Evolutionary conservation across 257 asterid genomes (phyloP).

Genomic region (Solanum ossicruentum): DNA sequence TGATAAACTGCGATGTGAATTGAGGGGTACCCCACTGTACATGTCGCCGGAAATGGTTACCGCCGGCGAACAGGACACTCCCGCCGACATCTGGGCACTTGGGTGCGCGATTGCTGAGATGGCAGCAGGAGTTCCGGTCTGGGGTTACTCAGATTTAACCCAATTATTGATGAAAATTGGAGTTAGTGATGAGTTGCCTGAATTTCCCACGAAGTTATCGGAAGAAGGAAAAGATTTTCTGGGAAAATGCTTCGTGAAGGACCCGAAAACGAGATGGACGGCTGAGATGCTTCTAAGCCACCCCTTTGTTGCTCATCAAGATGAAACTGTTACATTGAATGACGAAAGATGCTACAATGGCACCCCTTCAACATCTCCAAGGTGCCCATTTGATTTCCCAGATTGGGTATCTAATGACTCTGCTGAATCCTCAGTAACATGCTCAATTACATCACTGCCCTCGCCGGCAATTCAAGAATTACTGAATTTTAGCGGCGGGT

Average conservation of each 20-base stretch:
- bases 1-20: slow-evolving; percentile 8
- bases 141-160: slow-evolving; percentile 40
- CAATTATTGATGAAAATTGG: slow-evolving; percentile 56
- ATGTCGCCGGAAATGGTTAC: slow-evolving; percentile 89
- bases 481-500: slow-evolving; percentile 5
- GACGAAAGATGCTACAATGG: not conserved
- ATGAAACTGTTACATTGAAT: slow-evolving; percentile 3
- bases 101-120: slow-evolving; percentile 77
- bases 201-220: slow-evolving; percentile 35
- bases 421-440: slow-evolving; percentile 9
- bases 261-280: slow-evolving; percentile 69
- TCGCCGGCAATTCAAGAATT: slow-evolving; percentile 10
- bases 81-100: slow-evolving; percentile 81
- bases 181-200: slow-evolving; percentile 44
- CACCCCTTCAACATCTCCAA: slow-evolving; percentile 35
- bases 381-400: slow-evolving; percentile 60
- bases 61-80: slow-evolving; percentile 43
- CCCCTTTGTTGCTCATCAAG: slow-evolving; percentile 33
- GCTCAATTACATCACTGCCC: slow-evolving; percentile 31
- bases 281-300: slow-evolving; percentile 83
- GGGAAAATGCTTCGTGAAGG: slow-evolving; percentile 42
- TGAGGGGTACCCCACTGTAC: slow-evolving; percentile 84
- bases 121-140: slow-evolving; percentile 49
- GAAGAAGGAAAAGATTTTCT: slow-evolving; percentile 63
- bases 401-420: slow-evolving; percentile 36